Evolutionary conservation across 805 yeast species (phyloP).

Genomic region (Lipomyces starkeyi): DNA sequence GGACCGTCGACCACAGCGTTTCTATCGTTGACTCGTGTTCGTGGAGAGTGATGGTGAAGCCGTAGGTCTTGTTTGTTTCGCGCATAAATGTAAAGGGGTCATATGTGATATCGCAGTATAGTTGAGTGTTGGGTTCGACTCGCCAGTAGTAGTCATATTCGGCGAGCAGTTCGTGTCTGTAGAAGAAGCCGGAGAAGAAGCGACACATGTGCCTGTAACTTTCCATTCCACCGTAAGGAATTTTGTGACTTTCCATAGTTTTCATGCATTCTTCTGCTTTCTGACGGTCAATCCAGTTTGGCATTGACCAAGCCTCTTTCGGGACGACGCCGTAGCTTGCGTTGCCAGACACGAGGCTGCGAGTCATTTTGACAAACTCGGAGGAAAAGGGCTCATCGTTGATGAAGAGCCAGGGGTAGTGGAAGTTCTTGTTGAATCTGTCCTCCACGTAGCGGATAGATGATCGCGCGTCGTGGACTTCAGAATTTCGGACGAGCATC

Average conservation of each 20-base stretch:
- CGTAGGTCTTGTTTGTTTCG: constrained; percentile 62
- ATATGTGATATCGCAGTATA: constrained; percentile 77
- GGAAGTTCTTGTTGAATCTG: constrained; percentile 64
- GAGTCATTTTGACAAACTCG: constrained; percentile 58
- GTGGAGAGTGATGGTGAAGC: constrained; percentile 68
- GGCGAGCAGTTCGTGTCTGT: constrained; percentile 60
- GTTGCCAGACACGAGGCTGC: constrained; percentile 60
- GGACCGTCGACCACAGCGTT: constrained; percentile 64
- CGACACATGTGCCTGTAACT: constrained; percentile 83
- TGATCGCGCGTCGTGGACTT: constrained; percentile 60
- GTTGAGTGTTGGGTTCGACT: constrained; percentile 81
- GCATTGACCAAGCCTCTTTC: constrained; percentile 62
- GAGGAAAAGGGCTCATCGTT: constrained; percentile 68
- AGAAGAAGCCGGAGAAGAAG: constrained; percentile 77
- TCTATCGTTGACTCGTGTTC: constrained; percentile 63
- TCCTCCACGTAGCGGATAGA: constrained; percentile 68
- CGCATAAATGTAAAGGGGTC: constrained; percentile 59
- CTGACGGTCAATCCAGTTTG: constrained; percentile 60
- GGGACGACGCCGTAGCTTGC: constrained; percentile 69
- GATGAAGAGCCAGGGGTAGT: constrained; percentile 81
- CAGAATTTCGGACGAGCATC: constrained; percentile 72
- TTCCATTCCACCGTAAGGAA: constrained; percentile 64
- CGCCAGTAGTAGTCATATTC: constrained; percentile 75
- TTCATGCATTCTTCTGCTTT: constrained; percentile 55
- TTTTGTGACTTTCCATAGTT: constrained; percentile 52